Evolutionary conservation across 2,329 filamentous ascomycete genomes (phyloP).

Genomic region (Rutstroemia sp.): DNA sequence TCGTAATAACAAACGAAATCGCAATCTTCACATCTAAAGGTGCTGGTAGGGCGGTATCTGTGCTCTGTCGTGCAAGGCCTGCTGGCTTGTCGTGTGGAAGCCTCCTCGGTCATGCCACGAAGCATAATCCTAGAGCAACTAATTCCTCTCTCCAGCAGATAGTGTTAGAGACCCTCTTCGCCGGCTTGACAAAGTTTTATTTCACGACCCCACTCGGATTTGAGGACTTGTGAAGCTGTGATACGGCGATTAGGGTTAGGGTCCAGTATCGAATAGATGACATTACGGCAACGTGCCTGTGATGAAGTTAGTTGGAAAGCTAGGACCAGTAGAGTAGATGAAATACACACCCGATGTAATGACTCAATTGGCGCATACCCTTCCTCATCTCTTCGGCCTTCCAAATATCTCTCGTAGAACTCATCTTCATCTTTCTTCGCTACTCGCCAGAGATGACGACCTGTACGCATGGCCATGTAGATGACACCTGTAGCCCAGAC

Average conservation of each 20-base stretch:
- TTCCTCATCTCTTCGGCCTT: conserved; percentile 87
- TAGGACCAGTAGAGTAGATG: neutral
- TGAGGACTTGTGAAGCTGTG: conserved; percentile 91
- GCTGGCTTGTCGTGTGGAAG: conserved; percentile 4
- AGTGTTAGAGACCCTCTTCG: conserved; percentile 76
- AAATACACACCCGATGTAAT: conserved; percentile 65
- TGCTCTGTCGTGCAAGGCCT: conserved; percentile 7
- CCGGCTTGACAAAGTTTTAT: conserved; percentile 96
- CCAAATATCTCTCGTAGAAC: conserved; percentile 90
- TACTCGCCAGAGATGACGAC: conserved; percentile 92
- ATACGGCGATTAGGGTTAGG: conserved; percentile 89
- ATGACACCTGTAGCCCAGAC: conserved; percentile 98
- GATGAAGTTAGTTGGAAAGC: conserved; percentile 12
- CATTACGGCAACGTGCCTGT: conserved; percentile 92
- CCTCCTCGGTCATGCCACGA: conserved; percentile 9
- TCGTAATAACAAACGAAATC: conserved; percentile 10
- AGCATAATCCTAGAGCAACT: conserved; percentile 10
- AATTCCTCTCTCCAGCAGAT: conserved; percentile 14
- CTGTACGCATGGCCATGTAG: conserved; percentile 99
- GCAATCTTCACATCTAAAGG: conserved; percentile 7
- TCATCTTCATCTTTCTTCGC: conserved; percentile 96
- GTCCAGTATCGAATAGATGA: conserved; percentile 97
- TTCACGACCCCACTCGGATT: conserved; percentile 97
- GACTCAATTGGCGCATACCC: conserved; percentile 96
- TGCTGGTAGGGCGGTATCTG: conserved; percentile 8